Conservation (phyloP, 495 filamentous ascomycete genomes). For the Penicillium canariense region DNA sequence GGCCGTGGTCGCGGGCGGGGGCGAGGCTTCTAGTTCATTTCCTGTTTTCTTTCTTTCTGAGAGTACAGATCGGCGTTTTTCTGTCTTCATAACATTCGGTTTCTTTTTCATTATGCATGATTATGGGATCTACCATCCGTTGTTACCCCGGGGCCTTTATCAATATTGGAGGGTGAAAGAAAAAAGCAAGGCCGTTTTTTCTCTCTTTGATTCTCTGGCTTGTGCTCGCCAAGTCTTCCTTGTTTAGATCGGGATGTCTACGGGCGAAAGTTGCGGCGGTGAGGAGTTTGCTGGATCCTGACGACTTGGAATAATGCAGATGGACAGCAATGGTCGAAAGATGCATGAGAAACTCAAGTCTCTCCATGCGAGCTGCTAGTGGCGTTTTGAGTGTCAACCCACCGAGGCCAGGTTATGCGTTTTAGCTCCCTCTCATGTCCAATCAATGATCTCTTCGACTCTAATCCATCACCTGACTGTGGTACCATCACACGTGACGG, state of each 20-base stretch:
- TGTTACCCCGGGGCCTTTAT: slow-evolving; percentile 21
- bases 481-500: neutral
- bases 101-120: slow-evolving; percentile 27
- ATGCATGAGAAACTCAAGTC: neutral
- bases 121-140: slow-evolving; percentile 22
- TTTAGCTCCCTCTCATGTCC: no score
- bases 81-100: slow-evolving; percentile 20
- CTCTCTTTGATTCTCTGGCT: slow-evolving; percentile 3
- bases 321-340: neutral
- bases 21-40: slow-evolving; percentile 45
- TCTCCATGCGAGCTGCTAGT: neutral
- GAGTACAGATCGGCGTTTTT: slow-evolving; percentile 28
- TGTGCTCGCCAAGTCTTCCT: neutral
- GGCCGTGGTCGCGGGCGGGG: slow-evolving; percentile 65
- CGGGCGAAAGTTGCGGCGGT: neutral
- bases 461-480: slow-evolving; percentile 4
- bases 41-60: slow-evolving; percentile 16
- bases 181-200: slow-evolving; percentile 6
- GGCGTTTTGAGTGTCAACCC: neutral
- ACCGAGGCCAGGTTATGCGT: no score
- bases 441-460: neutral
- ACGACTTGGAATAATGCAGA: neutral
- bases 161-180: slow-evolving; percentile 18
- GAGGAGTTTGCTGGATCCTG: neutral
- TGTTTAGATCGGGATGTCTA: neutral